Evolutionary conservation across 1,284 basidiomycete species (phyloP).

Genomic region (Microbotryomycetes sp.): DNA sequence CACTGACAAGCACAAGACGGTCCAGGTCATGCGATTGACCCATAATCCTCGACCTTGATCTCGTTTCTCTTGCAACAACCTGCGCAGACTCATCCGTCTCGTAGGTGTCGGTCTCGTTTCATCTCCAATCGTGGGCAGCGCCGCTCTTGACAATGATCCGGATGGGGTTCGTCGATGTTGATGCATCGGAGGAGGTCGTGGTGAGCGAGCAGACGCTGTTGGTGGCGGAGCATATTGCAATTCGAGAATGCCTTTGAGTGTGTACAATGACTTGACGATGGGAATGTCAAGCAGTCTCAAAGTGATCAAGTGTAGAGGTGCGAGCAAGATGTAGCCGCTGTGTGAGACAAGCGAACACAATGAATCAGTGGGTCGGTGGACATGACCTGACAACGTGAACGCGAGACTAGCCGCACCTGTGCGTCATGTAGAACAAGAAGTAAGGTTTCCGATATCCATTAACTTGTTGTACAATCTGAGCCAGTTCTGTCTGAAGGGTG

Average conservation of each 20-base stretch:
- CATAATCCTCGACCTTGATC: constrained; percentile 4
- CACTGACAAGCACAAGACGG: constrained; percentile 23
- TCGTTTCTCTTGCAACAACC: neutral
- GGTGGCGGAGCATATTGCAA: constrained; percentile 10
- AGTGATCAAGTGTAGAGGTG: constrained; percentile 28
- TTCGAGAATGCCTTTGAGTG: constrained; percentile 11
- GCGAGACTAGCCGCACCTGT: constrained; percentile 11
- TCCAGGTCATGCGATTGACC: constrained; percentile 15
- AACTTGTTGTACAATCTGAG: constrained; percentile 64
- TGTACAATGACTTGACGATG: neutral
- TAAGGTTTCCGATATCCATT: constrained; percentile 66
- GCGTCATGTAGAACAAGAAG: constrained; percentile 60
- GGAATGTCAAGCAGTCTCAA: constrained; percentile 14
- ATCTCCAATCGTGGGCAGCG: neutral
- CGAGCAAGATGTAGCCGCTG: constrained; percentile 31
- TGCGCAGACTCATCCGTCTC: constrained; percentile 13
- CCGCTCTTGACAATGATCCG: constrained; percentile 2
- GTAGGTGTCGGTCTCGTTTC: constrained; percentile 4
- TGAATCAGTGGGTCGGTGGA: constrained; percentile 47
- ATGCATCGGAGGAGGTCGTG: neutral
- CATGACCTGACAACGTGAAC: too few relatives aligned
- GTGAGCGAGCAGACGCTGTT: neutral
- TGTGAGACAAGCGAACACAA: neutral
- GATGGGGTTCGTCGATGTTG: neutral
- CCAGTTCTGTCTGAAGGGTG: constrained; percentile 30